Base-by-base conservation (phyloP, 352 stramenopile species). In the Phytopythium boreale region DNA sequence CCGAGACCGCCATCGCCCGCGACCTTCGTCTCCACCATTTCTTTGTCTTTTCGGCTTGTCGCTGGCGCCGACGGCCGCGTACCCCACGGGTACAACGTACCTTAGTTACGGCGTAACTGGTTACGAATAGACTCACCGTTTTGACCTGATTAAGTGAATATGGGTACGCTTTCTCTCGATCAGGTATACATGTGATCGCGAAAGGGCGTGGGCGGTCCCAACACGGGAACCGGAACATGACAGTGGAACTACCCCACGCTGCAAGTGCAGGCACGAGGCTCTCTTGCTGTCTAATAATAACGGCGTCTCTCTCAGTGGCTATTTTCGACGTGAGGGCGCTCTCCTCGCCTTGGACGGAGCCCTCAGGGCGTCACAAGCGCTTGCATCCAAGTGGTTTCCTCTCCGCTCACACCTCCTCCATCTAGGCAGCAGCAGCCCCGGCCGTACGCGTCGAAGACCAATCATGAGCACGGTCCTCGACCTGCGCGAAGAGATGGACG, bases 401-500 rank as follows among this genome's bases (percentile, higher is more conserved):
- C 4, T n/a, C 24, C 37, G 10, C 11, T 43, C 46, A 12, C 14
- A 29, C 24, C 14, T 9, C 46, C 22, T 29, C 46, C 20, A 29
- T 7, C 46, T 31, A 22, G 10, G 1, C 41, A 22, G n/a, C 41
- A 47, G 41, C 41, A 34, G 29, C 29, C 7, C 17, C 14, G 17
- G 5, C 43, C 19, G 27, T 17, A 19, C 49, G n/a, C 29, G 29
- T 57, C 43, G 51, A 39, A 57, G 51, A 14, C 29, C 24, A 4
- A 36, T 29, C 19, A 84, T 86, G 77, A 87, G 68, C 58, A 70
- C 55, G 11, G 49, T 70, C 9, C 63, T 72, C 50, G 81, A 90
- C 65, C 59, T 80, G 46, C 81, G 81, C 43, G 75, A 88, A 67
- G 81, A 88, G 63, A 79, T 79, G 70, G 72, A 83, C 56, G 58